These are phyloP conservation scores for Fusarium staphyleae DNA, from an alignment of 2,329 filamentous ascomycete genomes.

Conservation along the genomic window DNA sequence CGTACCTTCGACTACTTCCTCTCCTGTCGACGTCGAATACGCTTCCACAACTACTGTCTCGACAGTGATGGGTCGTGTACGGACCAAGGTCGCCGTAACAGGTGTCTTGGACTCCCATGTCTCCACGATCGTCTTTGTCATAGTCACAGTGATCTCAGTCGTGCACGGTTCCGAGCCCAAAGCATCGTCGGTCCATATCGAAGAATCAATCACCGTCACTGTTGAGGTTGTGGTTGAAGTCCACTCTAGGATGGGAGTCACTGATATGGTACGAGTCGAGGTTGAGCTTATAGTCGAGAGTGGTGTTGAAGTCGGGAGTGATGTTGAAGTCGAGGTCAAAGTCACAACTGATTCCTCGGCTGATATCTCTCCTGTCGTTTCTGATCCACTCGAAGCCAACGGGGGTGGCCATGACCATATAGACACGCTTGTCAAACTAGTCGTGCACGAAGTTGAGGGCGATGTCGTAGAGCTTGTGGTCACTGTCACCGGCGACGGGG, in stretches of 20 bases:
- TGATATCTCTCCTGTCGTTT: conserved; percentile 12
- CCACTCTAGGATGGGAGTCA: no score
- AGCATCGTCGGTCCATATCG: conserved; percentile 1
- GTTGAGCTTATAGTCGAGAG: no score
- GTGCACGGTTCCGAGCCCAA: conserved; percentile 30
- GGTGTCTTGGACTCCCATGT: conserved; percentile 35
- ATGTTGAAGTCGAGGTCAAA: neutral
- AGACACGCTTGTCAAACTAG: neutral
- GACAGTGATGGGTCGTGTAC: conserved; percentile 33
- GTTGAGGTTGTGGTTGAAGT: neutral
- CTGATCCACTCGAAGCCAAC: conserved; percentile 5
- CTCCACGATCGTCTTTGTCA: conserved; percentile 38
- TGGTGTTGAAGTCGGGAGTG: no score
- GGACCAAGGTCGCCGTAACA: conserved; percentile 25
- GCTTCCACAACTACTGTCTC: conserved; percentile 36
- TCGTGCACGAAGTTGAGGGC: conserved; percentile 10
- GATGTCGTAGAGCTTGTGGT: neutral
- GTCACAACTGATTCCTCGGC: neutral
- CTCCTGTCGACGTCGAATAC: conserved; percentile 40
- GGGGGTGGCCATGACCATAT: conserved; percentile 17
- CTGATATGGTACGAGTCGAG: neutral
- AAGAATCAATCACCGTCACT: neutral
- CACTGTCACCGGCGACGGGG: conserved; percentile 5
- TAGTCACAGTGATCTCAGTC: conserved; percentile 38
- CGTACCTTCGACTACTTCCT: conserved; percentile 27